These are phyloP conservation scores for Sporisorium graminicola DNA, from an alignment of 1,284 basidiomycete genomes.

Conservation along the genomic window DNA sequence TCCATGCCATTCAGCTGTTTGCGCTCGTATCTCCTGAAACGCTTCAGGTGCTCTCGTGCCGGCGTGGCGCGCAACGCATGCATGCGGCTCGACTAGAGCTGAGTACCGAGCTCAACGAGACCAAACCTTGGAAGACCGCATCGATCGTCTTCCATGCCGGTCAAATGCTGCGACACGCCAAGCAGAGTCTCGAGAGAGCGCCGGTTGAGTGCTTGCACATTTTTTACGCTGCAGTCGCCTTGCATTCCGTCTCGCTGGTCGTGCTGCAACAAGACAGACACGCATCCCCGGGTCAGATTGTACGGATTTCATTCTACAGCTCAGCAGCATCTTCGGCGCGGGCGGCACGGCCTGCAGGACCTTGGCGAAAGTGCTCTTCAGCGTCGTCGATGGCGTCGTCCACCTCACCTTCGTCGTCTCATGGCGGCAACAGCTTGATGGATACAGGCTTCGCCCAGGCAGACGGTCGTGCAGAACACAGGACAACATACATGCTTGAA, in stretches of 20 bases:
- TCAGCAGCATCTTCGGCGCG: no score
- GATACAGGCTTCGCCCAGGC: no score
- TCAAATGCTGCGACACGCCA: conserved; percentile 21
- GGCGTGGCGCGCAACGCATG: conserved; percentile 23
- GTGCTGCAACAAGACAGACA: conserved; percentile 10
- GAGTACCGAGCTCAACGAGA: conserved; percentile 4
- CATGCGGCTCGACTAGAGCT: conserved; percentile 15
- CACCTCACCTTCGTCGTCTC: no score
- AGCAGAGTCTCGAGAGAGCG: conserved; percentile 21
- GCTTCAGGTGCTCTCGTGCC: conserved; percentile 27
- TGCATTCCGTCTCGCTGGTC: conserved; percentile 22
- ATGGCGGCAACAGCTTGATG: no score
- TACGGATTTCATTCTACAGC: no score
- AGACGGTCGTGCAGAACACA: no score
- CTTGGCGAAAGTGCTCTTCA: no score
- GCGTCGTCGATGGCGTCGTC: no score
- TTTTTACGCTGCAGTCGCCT: conserved; percentile 22
- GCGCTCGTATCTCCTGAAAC: conserved; percentile 20
- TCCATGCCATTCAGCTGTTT: conserved; percentile 26
- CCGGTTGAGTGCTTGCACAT: conserved; percentile 28
- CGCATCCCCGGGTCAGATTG: conserved; percentile 5
- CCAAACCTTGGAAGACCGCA: conserved; percentile 12
- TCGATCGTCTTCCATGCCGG: conserved; percentile 21
- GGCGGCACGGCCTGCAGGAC: no score
- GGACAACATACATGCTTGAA: conserved; percentile 77